Conservation (phyloP, 108 stramenopile species). For the Fistulifera pelliculosa region DNA sequence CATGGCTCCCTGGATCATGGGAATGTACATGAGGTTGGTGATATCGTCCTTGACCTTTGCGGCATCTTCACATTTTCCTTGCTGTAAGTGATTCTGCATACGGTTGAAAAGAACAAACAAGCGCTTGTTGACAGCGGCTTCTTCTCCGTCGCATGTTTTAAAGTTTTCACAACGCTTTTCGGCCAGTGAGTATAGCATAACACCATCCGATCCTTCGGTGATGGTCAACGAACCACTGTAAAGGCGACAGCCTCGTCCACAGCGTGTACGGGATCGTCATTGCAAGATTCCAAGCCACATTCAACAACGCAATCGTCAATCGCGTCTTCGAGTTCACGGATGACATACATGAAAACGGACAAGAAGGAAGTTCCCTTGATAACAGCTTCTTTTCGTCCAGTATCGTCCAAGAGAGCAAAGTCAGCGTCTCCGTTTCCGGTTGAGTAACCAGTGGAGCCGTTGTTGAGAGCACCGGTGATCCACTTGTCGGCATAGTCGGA, state of each 20-base stretch:
- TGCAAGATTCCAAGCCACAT: slow-evolving; percentile 44
- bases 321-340: slow-evolving; percentile 53
- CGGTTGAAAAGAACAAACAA: slow-evolving; percentile 38
- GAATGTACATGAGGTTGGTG: slow-evolving; percentile 50
- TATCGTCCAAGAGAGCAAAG: slow-evolving; percentile 17
- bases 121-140: slow-evolving; percentile 43
- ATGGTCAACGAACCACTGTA: slow-evolving; percentile 53
- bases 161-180: slow-evolving; percentile 68
- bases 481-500: slow-evolving; percentile 69
- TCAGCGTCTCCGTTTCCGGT: slow-evolving; percentile 41
- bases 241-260: slow-evolving; percentile 56
- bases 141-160: slow-evolving; percentile 44
- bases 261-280: slow-evolving; percentile 58
- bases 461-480: slow-evolving; percentile 54
- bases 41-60: slow-evolving; percentile 36
- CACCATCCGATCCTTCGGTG: slow-evolving; percentile 38
- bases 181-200: slow-evolving; percentile 50
- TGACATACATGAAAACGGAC: slow-evolving; percentile 64
- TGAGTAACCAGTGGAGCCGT: slow-evolving; percentile 25
- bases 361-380: slow-evolving; percentile 65
- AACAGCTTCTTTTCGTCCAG: slow-evolving; percentile 33
- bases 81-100: slow-evolving; percentile 32
- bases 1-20: slow-evolving; percentile 65
- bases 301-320: slow-evolving; percentile 47
- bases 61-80: slow-evolving; percentile 40